Percentiles rank a stretch among this genome's conserved stretches.
Conservation (phyloP, 176 grass and related monocot genomes). For the Oryza nivara region DNA sequence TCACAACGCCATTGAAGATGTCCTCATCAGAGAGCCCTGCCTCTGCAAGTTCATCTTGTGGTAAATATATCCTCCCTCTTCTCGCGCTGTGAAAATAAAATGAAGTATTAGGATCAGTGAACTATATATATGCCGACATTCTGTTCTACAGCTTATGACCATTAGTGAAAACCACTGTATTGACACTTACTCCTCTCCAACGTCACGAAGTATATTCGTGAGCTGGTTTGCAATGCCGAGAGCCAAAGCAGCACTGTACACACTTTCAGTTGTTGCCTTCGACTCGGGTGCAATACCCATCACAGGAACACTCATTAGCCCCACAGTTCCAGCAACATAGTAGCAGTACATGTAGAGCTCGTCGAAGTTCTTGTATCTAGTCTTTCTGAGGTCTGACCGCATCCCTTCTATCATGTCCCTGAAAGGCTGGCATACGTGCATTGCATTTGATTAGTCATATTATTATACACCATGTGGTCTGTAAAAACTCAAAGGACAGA, state of each 20-base stretch:
- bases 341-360: conserved; percentile 99
- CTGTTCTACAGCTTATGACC: not conserved
- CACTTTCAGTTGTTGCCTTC: conserved; percentile 72
- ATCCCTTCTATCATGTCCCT: conserved; percentile 97
- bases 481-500: not conserved
- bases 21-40: conserved; percentile 81
- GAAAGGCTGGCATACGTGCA: conserved; percentile 59
- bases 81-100: conserved; percentile 43
- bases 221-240: conserved; percentile 90
- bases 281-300: conserved; percentile 87
- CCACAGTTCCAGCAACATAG: conserved; percentile 87
- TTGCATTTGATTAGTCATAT: not conserved
- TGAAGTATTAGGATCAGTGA: not conserved
- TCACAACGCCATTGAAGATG: conserved; percentile 76
- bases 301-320: conserved; percentile 91
- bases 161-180: not conserved
- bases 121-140: not conserved
- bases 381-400: conserved; percentile 80
- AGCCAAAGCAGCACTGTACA: conserved; percentile 75
- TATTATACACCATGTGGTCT: not conserved
- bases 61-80: conserved; percentile 92
- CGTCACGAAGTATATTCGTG: conserved; percentile 86
- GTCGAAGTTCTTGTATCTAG: conserved; percentile 79
- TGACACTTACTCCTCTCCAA: conserved; percentile 84
- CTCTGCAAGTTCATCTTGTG: conserved; percentile 77